phyloP scores from a whole-genome alignment of 192 early-diverging fungal genomes.

The Mortierella alpina region DNA sequence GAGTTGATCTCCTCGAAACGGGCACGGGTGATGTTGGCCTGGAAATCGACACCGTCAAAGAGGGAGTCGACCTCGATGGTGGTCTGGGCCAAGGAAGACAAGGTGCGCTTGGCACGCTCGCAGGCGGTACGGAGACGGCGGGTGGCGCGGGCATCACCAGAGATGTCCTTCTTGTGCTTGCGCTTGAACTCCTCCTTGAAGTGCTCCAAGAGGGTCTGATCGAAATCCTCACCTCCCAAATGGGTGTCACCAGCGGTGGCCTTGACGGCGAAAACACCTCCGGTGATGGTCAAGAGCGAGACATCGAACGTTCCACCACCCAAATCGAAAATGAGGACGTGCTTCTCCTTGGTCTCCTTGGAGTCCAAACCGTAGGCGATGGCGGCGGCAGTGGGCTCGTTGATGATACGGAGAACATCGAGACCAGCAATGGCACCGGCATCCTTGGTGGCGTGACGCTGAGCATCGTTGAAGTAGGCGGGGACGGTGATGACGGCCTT shows the following conservation, averaged over 20 bases:
- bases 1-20: slow-evolving; percentile 96
- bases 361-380: slow-evolving; percentile 88
- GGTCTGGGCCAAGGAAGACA: slow-evolving; percentile 89
- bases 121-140: slow-evolving; percentile 91
- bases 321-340: slow-evolving; percentile 84
- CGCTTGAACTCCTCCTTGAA: slow-evolving; percentile 93
- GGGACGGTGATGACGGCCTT: slow-evolving; percentile 97
- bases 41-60: slow-evolving; percentile 85
- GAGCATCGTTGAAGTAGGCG: slow-evolving; percentile 92
- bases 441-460: slow-evolving; percentile 93
- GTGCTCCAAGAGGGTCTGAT: slow-evolving; percentile 88
- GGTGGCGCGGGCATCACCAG: slow-evolving; percentile 86
- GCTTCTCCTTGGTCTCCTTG: slow-evolving; percentile 78
- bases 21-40: slow-evolving; percentile 92
- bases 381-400: slow-evolving; percentile 92
- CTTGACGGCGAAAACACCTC: slow-evolving; percentile 84
- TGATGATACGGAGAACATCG: slow-evolving; percentile 90
- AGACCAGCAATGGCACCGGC: slow-evolving; percentile 89
- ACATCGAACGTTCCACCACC: slow-evolving; percentile 92
- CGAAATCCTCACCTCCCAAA: slow-evolving; percentile 88
- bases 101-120: slow-evolving; percentile 95
- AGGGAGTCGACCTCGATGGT: slow-evolving; percentile 92
- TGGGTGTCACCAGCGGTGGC: slow-evolving; percentile 86
- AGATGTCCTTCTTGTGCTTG: slow-evolving; percentile 82
- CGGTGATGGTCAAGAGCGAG: slow-evolving; percentile 80